Evolutionary conservation across 2,329 filamentous ascomycete species (phyloP), one percentile per base, ranked within the genome.

Genomic region (Penicillium janthinellum): DNA sequence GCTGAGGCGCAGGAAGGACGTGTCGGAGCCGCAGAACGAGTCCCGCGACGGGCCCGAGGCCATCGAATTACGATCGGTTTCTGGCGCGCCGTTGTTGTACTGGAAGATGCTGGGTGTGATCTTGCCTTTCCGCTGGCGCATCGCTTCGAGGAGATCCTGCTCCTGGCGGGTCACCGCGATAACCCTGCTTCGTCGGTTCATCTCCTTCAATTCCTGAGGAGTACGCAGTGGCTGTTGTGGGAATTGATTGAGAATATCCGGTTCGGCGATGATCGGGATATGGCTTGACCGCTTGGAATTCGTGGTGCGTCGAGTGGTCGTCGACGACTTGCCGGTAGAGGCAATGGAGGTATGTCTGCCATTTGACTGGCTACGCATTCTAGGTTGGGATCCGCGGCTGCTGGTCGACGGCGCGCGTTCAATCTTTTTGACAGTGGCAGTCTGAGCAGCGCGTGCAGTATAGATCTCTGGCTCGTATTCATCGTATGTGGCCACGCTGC

Each of bases 151-250:
- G 1, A 84, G 73, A 42, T 78, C 74, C 61, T 84, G 80, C 69
- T 84, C 82, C 67, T 84, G 82, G 56, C 80, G 74, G 0, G 82
- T 84, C 28, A 84, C 82, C 14, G 81, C 78, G 71, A 84, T 83
- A 20, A 83, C 70, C 44, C 78, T 76, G 60, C 79, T 81, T 61
- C 79, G 73, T 53, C 77, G 70, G 59, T 77, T 74, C 15, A 66
- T 64, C 57, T 75, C 68, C 48, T 69, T 65, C 44, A 59, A 54
- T 49, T 67, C 70, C 34, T 66, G 68, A 2, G 72, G 68, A 10
- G 58, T 60, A 44, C 58, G 63, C 35, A 57, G 54, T 35, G 54
- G 65, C 47, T 70, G 67, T 59, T 68, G 56, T 12, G 67, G 66
- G 48, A 70, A 67, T 11, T 67, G 64, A 22, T 70, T 68, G 41